Evolutionary conservation across 306 rosid genomes (phyloP), one percentile per base, ranked within the genome.

Genomic region (Quercus parvula): DNA sequence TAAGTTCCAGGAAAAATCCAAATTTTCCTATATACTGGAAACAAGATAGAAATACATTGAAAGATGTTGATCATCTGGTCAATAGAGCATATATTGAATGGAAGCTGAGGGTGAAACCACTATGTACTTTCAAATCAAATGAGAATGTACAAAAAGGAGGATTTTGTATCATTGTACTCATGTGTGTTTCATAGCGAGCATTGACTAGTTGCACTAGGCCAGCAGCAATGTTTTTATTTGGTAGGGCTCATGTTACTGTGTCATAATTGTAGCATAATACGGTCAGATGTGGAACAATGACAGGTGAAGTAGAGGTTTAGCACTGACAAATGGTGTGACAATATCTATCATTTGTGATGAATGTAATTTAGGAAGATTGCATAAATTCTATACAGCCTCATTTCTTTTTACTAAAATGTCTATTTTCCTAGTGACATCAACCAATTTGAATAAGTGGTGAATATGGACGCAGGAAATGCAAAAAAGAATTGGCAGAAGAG

Each of bases 31-130:
- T 28, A 51, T 77, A 80, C 74, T 79, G 80, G 11, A 31, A 64
- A 35, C 31, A 51, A 28, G 64, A 22, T 0, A 31, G 41, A 15
- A 25, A 66, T 64, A 18, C 3, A 59, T 14, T 1, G n/a, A 78
- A 82, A 77, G 77, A 81, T 18, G 22, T 56, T 73, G 84, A 73
- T 84, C 70, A 81, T 78, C 75, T 72, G 78, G 85, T 84, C 84
- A 90, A 85, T 77, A 85, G 81, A 85, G 85, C 88, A 83, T 75
- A 75, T 70, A 68, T n/a, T 58, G 79, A 86, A 78, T 92, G 94
- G 97, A 81, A 49, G 81, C 76, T 87, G 93, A 90, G 90, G 78
- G 38, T 83, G 97, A 92, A 82, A 38, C 70, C 97, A 89, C 93
- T 84, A 54, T 28, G 49, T 28, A 80, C 70, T 77, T 77, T 78